phyloP scores from a whole-genome alignment of 768 basidiomycete species.

The Russula ochroleuca region DNA sequence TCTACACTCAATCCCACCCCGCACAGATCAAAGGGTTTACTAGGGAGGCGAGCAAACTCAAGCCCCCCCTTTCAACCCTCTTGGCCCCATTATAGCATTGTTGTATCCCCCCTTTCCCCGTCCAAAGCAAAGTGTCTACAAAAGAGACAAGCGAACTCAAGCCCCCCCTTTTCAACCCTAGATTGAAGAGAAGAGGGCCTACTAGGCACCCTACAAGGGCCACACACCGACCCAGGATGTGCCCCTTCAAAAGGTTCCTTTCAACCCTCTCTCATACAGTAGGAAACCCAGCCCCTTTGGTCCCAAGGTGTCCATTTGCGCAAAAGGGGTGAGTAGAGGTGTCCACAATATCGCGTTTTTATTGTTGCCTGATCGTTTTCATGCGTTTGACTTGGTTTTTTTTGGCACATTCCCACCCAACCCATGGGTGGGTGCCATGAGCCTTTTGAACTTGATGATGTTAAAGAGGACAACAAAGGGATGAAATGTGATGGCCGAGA shows the following conservation, averaged over 20 bases:
- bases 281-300: constrained; percentile 33
- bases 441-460: too few relatives aligned
- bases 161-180: neutral
- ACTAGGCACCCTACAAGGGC: neutral
- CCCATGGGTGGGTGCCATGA: too few relatives aligned
- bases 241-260: constrained; percentile 19
- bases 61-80: neutral
- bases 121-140: constrained; percentile 8
- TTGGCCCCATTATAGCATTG: neutral
- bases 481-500: too few relatives aligned
- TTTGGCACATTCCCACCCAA: too few relatives aligned
- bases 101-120: too few relatives aligned
- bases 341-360: constrained; percentile 5
- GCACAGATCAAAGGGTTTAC: constrained; percentile 8
- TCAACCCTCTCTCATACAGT: constrained; percentile 34
- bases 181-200: neutral
- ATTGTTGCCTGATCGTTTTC: neutral
- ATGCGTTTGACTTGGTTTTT: too few relatives aligned
- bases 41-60: constrained; percentile 7
- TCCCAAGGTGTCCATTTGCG: constrained; percentile 29
- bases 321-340: constrained; percentile 32
- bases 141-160: constrained; percentile 7
- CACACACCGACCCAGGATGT: neutral
- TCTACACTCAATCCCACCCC: neutral
- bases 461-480: too few relatives aligned